phyloP scores from a whole-genome alignment of 2,329 filamentous ascomycete species.

The Aureobasidium mangrovei region DNA sequence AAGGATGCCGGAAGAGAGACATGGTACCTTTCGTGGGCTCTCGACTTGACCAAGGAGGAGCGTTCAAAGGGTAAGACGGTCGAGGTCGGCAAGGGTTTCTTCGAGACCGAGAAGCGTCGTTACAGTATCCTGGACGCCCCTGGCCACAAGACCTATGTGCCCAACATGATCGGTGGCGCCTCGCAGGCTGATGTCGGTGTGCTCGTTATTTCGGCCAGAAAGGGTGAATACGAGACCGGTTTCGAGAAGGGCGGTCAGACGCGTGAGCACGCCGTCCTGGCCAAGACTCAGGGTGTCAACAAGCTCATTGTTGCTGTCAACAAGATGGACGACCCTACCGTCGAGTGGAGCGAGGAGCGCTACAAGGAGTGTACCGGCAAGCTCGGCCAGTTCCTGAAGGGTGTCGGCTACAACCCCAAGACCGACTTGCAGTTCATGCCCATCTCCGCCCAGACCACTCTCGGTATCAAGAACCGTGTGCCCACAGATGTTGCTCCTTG shows the following conservation, averaged over 20 bases:
- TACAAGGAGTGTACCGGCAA: conserved; percentile 92
- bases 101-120: conserved; percentile 90
- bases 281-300: conserved; percentile 96
- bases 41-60: conserved; percentile 96
- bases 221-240: conserved; percentile 97
- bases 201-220: conserved; percentile 89
- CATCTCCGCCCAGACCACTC: conserved; percentile 76
- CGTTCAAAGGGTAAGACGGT: conserved; percentile 95
- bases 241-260: conserved; percentile 97
- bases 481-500: conserved; percentile 68
- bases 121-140: conserved; percentile 97
- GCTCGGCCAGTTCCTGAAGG: conserved; percentile 79
- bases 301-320: conserved; percentile 92
- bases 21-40: conserved; percentile 97
- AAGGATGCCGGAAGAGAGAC: conserved; percentile 95
- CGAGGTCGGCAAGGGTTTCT: conserved; percentile 90
- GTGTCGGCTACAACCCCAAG: conserved; percentile 88
- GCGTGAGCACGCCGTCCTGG: conserved; percentile 92
- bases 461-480: conserved; percentile 83
- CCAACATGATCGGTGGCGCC: conserved; percentile 79
- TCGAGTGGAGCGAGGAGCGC: conserved; percentile 88
- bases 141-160: conserved; percentile 95
- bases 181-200: conserved; percentile 88
- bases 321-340: conserved; percentile 98
- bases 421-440: conserved; percentile 91